Base-by-base conservation (phyloP, 371 early-diverging fungal genomes). In the Mortierella sp. region DNA sequence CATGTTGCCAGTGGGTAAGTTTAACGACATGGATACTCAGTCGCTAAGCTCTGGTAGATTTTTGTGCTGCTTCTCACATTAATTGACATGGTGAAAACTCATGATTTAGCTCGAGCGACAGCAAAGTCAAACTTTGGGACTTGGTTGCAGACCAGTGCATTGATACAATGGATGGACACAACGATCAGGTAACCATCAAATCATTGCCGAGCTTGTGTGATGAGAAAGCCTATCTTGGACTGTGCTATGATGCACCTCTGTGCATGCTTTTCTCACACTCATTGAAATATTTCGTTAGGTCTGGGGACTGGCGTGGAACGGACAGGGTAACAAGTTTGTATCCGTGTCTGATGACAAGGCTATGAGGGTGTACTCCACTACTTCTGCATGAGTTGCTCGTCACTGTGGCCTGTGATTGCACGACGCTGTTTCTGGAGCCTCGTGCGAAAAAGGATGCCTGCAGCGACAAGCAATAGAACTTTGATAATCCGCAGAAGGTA, bases 111-210 rank as follows among this genome's bases (percentile, higher is more conserved):
- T 81, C 86, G 23, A 90, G 91, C 61, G 95, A 95, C 73, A 90
- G 91, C 63, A 87, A 88, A 59, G 88, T 94, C 61, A 95, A 94
- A 79, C 82, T 95, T 18, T 95, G 95, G 95, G 93, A 94, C 82
- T 68, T 92, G 50, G 87, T 87, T 45, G 84, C 87, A 44, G 83
- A 90, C 60, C 89, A 91, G 46, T 92, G 93, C 68, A 74, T 93
- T 29, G 94, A 94, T 72, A 94, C 93, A 19, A 91, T 94, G 70
- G 93, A 93, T 69, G 85, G 87, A 0, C 94, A 94, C 65, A 85
- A 85, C 12, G 94, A 93, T 66, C 94, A 93, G 84, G 88, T 88
- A 84, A 37, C 9, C 1, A 12, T 21, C 2, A 19, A n/a, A n/a
- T n/a, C n/a, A n/a, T n/a, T n/a, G n/a, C n/a, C n/a, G n/a, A n/a